Conservation (phyloP, 2,329 filamentous ascomycete species). For the Teratosphaeria epicoccoides region DNA sequence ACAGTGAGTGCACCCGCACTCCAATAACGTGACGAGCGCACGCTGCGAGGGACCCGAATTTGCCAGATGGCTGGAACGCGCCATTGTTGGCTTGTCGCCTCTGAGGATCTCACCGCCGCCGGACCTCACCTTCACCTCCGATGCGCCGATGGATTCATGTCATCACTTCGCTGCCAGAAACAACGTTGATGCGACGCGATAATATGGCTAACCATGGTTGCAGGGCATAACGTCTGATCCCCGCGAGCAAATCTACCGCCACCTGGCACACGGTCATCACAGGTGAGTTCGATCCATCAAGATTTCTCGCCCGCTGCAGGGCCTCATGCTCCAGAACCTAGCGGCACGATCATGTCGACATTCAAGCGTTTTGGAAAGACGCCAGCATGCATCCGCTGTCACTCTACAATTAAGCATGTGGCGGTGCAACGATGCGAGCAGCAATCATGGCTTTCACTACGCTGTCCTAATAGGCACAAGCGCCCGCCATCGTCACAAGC, state of each 20-base stretch:
- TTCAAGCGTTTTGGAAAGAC: background rate
- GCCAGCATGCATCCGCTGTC: background rate
- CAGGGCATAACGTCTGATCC: background rate
- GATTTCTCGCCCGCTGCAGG: too few species aligned
- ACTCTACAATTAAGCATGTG: background rate
- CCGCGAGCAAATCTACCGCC: background rate
- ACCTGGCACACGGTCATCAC: background rate
- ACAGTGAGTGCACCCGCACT: background rate
- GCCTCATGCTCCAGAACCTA: background rate
- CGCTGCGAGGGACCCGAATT: constrained; percentile 1
- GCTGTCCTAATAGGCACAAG: constrained; percentile 1
- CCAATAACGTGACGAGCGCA: constrained; percentile 3
- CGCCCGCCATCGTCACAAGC: constrained; percentile 12
- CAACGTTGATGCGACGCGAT: background rate
- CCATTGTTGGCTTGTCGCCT: constrained; percentile 1
- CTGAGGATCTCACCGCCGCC: background rate
- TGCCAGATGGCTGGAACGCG: background rate
- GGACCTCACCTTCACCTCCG: background rate
- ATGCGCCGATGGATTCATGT: background rate
- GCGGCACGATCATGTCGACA: background rate
- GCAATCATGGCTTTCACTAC: background rate
- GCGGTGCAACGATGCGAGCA: background rate
- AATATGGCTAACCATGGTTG: background rate
- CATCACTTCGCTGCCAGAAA: background rate
- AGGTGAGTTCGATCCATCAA: background rate